phyloP scores from a whole-genome alignment of 179 eudicot species.

The Nepenthes alata region DNA sequence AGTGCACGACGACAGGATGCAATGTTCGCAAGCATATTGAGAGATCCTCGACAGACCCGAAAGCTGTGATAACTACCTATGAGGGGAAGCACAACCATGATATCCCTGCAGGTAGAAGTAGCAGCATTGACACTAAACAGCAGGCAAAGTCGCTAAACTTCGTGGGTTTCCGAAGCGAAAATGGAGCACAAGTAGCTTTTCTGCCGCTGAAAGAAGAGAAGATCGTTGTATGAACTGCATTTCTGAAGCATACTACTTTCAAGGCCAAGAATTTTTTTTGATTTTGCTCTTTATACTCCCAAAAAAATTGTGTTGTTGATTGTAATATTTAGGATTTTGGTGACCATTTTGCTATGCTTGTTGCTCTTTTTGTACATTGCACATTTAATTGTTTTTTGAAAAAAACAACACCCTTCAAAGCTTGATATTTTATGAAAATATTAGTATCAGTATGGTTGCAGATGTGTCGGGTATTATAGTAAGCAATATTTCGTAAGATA shows the following conservation, averaged over 20 bases:
- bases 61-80: constrained; percentile 44
- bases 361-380: no score
- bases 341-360: no score
- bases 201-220: constrained; percentile 32
- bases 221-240: constrained; percentile 2
- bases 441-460: no score
- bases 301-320: no score
- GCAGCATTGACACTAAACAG: constrained; percentile 1
- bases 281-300: no score
- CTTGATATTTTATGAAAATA: no score
- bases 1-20: constrained; percentile 40
- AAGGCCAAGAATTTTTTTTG: no score
- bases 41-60: constrained; percentile 37
- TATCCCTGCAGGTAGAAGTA: constrained; percentile 25
- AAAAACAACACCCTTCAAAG: no score
- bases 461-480: no score
- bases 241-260: not conserved
- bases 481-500: no score
- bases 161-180: constrained; percentile 12
- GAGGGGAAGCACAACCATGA: constrained; percentile 51
- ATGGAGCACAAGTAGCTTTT: constrained; percentile 7
- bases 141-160: constrained; percentile 8
- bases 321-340: no score
- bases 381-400: no score
- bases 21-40: constrained; percentile 44